Conservation (phyloP, 2,329 filamentous ascomycete species). For the Cryoendolithus antarcticus region DNA sequence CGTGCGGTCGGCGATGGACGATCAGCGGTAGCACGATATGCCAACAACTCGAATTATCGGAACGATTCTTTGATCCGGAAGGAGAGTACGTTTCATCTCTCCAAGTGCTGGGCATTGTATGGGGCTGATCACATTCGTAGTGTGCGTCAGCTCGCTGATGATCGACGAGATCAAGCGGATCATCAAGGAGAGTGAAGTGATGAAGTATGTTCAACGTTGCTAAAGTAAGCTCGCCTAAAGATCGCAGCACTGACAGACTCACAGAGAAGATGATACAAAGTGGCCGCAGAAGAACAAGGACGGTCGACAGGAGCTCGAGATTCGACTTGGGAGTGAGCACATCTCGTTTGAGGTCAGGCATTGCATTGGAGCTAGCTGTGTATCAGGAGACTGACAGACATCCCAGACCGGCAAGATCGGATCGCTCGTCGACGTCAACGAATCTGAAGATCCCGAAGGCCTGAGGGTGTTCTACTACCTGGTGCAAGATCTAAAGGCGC, state of each 20-base stretch:
- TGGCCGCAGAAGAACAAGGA: conserved; percentile 99
- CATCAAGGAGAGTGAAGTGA: conserved; percentile 87
- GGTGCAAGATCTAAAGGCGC: conserved; percentile 89
- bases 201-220: conserved; percentile 53
- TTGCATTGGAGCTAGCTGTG: not conserved
- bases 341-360: conserved; percentile 86
- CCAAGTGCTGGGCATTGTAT: too few species aligned
- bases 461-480: conserved; percentile 97
- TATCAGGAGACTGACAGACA: conserved; percentile 12
- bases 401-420: conserved; percentile 93
- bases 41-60: conserved; percentile 98
- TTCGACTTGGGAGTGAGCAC: conserved; percentile 83
- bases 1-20: conserved; percentile 82
- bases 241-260: too few species aligned
- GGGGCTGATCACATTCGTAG: conserved; percentile 33
- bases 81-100: conserved; percentile 61
- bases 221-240: too few species aligned
- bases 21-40: conserved; percentile 88
- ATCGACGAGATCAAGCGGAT: conserved; percentile 94
- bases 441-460: conserved; percentile 90
- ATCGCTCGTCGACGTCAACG: conserved; percentile 89
- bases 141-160: conserved; percentile 88
- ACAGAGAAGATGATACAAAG: conserved; percentile 90
- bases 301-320: conserved; percentile 90
- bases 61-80: conserved; percentile 98